These are phyloP conservation scores for Neostapfia colusana DNA, from an alignment of 176 grass and related monocot species.

Conservation along the genomic window DNA sequence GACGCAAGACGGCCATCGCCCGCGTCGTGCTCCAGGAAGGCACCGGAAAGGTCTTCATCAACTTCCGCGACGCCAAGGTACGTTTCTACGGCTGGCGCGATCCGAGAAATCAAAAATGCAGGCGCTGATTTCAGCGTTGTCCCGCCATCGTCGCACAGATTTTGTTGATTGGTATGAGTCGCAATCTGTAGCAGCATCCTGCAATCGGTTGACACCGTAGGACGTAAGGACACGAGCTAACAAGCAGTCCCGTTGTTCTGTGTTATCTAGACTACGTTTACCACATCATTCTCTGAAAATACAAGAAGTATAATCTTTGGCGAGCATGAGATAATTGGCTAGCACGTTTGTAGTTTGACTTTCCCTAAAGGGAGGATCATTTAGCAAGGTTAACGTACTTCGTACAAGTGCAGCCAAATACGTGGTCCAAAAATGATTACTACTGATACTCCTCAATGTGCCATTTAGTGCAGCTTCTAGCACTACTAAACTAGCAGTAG, in stretches of 20 bases:
- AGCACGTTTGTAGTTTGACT: not conserved
- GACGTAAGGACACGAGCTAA: not conserved
- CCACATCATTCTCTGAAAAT: no score
- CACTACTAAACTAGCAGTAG: not conserved
- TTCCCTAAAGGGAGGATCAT: not conserved
- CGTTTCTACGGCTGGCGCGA: not conserved
- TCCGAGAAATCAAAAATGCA: not conserved
- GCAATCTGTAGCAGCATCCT: constrained; percentile 2
- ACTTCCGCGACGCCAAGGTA: constrained; percentile 89
- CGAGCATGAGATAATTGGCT: not conserved
- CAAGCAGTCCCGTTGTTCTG: not conserved
- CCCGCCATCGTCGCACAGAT: not conserved
- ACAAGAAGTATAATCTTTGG: not conserved
- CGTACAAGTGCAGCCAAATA: not conserved
- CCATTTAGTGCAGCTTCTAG: not conserved
- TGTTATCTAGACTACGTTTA: no score
- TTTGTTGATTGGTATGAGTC: not conserved
- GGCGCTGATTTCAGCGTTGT: not conserved
- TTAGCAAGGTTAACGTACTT: not conserved
- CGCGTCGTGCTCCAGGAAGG: constrained; percentile 94
- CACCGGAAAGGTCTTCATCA: constrained; percentile 85
- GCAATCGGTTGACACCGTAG: not conserved
- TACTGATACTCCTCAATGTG: not conserved
- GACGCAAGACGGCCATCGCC: constrained; percentile 78
- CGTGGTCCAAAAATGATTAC: not conserved